Evolutionary conservation across 352 stramenopile genomes (phyloP), one percentile per base, ranked within the genome.

Genomic region (Poterioochromonas sp.): DNA sequence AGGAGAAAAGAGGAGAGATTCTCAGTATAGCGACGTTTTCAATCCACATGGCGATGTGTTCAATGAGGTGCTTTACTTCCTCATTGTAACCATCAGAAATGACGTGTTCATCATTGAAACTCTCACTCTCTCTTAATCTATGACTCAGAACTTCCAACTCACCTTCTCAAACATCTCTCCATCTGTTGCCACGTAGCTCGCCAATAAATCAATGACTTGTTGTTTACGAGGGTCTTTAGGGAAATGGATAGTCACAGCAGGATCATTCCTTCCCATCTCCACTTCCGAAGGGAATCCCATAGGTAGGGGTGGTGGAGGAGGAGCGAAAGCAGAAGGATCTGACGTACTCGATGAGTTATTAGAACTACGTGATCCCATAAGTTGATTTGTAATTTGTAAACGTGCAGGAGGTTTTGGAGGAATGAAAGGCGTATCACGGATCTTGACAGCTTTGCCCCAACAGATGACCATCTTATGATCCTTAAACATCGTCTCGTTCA

Each of bases 391-490:
- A 22, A 32, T 8, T 40, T 8, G 15, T n/a, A 49, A 15, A 43
- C 1, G 11, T 41, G 15, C 34, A 43, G 62, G 15, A 26, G 39
- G 12, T 43, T 43, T 49, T 18, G 62, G 62, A 35, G 35, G 35
- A 11, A 20, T 8, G 26, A 32, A 43, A 71, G 62, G 34, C 8
- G 62, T 49, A n/a, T 11, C 29, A 8, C 11, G 3, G 11, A 43
- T 83, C 53, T 81, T 84, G 47, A 86, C 80, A 26, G 83, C 76
- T 69, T 85, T 85, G 35, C 83, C 82, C 83, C 83, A 86, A 22
- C 76, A 76, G 32, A 86, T 81, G 0, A 51, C 41, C 71, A 86
- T 82, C 34, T 80, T 81, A 44, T 84, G 64, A n/a, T 76, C 82
- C 0, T 83, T 70, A 0, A 83, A 43, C 0, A 51, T 12, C 22